phyloP scores from a whole-genome alignment of 768 basidiomycete species.

The Lactarius sanguifluus region DNA sequence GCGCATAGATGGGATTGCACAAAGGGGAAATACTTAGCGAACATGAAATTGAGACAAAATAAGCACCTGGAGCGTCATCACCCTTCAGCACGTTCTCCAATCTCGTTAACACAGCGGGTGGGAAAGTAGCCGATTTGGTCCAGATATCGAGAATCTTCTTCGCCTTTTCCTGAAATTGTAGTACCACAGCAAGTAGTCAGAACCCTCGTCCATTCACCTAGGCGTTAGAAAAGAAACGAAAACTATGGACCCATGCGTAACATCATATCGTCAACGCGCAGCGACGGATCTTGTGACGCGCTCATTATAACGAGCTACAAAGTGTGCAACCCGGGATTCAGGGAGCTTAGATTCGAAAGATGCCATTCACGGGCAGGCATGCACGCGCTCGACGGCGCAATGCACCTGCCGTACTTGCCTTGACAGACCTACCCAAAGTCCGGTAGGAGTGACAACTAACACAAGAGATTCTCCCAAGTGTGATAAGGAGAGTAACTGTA shows the following conservation, averaged over 20 bases:
- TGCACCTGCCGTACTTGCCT: constrained; percentile 16
- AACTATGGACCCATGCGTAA: constrained; percentile 30
- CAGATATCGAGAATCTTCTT: constrained; percentile 98
- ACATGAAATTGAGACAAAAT: constrained; percentile 59
- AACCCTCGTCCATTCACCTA: constrained; percentile 44
- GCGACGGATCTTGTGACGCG: constrained; percentile 27
- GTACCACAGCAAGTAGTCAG: constrained; percentile 32
- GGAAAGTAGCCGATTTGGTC: constrained; percentile 89
- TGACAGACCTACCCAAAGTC: constrained; percentile 22
- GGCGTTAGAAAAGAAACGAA: constrained; percentile 34
- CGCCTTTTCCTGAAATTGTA: constrained; percentile 81
- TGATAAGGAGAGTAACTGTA: constrained; percentile 24
- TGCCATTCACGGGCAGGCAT: constrained; percentile 14
- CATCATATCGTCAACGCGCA: constrained; percentile 37
- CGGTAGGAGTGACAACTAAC: constrained; percentile 20
- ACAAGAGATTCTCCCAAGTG: constrained; percentile 21
- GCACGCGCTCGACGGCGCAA: constrained; percentile 21
- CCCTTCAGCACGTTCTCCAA: constrained; percentile 69
- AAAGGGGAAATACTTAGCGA: constrained; percentile 78
- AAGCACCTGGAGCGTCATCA: constrained; percentile 79
- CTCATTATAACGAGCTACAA: constrained; percentile 28
- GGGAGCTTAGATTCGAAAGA: constrained; percentile 21
- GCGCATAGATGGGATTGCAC: constrained; percentile 64
- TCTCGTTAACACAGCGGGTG: constrained; percentile 67
- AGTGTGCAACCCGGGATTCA: constrained; percentile 22